phyloP scores from a whole-genome alignment of 805 yeast species.

The Starmerella scarabaei region DNA sequence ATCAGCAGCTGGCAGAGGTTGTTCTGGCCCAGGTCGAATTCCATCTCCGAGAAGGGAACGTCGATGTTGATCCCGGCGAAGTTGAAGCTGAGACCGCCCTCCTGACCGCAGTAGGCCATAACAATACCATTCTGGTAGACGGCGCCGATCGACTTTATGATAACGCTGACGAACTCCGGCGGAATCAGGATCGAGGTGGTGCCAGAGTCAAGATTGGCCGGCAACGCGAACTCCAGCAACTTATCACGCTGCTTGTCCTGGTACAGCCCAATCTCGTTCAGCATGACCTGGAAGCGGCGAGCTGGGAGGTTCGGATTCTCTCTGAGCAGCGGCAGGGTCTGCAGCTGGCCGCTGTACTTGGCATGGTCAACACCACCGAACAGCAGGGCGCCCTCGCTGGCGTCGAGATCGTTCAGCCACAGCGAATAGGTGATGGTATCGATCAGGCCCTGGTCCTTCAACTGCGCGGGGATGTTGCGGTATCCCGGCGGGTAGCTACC shows the following conservation, averaged over 20 bases:
- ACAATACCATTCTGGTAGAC: slow-evolving; percentile 28
- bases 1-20: slow-evolving; percentile 20
- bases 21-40: slow-evolving; percentile 8
- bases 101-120: slow-evolving; percentile 29
- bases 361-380: slow-evolving; percentile 36
- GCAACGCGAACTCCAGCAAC: slow-evolving; percentile 9
- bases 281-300: slow-evolving; percentile 9
- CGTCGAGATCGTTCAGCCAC: slow-evolving; percentile 30
- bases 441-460: slow-evolving; percentile 33
- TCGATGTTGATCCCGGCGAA: slow-evolving; percentile 40
- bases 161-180: slow-evolving; percentile 19
- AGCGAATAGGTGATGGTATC: slow-evolving; percentile 34
- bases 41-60: slow-evolving; percentile 31
- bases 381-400: slow-evolving; percentile 29
- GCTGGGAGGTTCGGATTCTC: slow-evolving; percentile 8
- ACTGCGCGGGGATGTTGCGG: slow-evolving; percentile 26
- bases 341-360: slow-evolving; percentile 31
- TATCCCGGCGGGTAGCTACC: slow-evolving; percentile 20
- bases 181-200: slow-evolving; percentile 39
- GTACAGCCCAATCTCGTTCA: slow-evolving; percentile 13
- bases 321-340: slow-evolving; percentile 26
- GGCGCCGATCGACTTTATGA: slow-evolving; percentile 31
- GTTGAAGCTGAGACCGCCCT: slow-evolving; percentile 31
- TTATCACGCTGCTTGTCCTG: slow-evolving; percentile 7
- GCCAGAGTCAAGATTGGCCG: slow-evolving; percentile 42